A percentile compares a stretch with the other conserved stretches of the same genome.
Conservation (phyloP, 805 yeast species). For the Yamadazyma insecticola region DNA sequence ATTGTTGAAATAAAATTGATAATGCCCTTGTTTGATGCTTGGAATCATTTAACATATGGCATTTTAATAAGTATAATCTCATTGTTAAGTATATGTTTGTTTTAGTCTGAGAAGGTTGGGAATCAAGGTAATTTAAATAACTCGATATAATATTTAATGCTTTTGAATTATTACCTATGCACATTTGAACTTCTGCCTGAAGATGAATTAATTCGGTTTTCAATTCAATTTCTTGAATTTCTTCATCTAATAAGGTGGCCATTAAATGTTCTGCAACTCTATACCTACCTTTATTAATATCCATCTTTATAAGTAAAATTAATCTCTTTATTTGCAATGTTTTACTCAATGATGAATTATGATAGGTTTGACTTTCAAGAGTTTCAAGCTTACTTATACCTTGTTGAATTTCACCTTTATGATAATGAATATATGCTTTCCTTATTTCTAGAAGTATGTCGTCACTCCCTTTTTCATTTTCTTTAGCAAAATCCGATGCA, state of each 20-base stretch:
- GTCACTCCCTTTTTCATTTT: slow-evolving; percentile 31
- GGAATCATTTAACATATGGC: slow-evolving; percentile 37
- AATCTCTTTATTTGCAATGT: slow-evolving; percentile 37
- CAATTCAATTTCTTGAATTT: slow-evolving; percentile 26
- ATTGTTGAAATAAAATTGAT: slow-evolving; percentile 44
- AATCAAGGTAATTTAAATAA: slow-evolving; percentile 13
- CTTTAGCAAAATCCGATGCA: slow-evolving; percentile 34
- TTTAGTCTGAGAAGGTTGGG: slow-evolving; percentile 12
- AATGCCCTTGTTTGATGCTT: slow-evolving; percentile 48
- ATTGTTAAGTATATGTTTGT: slow-evolving; percentile 42
- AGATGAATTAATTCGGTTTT: slow-evolving; percentile 22
- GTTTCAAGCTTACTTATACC: slow-evolving; percentile 33
- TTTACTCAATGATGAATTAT: slow-evolving; percentile 37
- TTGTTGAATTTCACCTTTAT: slow-evolving; percentile 36
- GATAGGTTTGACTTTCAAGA: slow-evolving; percentile 16
- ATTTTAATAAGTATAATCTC: slow-evolving; percentile 44
- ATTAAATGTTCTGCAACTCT: slow-evolving; percentile 31
- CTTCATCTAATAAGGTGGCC: slow-evolving; percentile 23
- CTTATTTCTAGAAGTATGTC: slow-evolving; percentile 36
- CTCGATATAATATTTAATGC: slow-evolving; percentile 22
- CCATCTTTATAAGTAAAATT: slow-evolving; percentile 31
- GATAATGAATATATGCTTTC: slow-evolving; percentile 30
- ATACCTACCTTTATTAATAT: slow-evolving; percentile 36
- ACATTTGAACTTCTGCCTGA: slow-evolving; percentile 25
- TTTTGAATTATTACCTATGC: slow-evolving; percentile 24